These are phyloP conservation scores for Mucor lusitanicus DNA, from an alignment of 371 early-diverging fungal genomes.

Conservation along the genomic window DNA sequence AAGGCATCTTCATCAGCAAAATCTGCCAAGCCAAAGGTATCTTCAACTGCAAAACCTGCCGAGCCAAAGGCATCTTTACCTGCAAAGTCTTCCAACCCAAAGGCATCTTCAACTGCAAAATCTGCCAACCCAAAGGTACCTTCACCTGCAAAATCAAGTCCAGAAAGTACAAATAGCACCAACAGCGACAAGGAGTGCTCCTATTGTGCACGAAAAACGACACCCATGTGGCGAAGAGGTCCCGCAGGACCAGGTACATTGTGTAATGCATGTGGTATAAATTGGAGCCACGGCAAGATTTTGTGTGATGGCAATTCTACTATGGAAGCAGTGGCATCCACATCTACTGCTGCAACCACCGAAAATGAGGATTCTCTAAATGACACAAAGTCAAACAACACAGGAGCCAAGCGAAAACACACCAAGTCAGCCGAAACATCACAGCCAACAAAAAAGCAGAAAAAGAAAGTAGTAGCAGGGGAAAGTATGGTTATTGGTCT, in stretches of 20 bases:
- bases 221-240: conserved; percentile 93
- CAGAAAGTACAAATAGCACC: neutral
- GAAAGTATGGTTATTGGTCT: neutral
- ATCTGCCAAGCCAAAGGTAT: too few species aligned
- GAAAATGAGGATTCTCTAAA: conserved; percentile 16
- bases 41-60: too few species aligned
- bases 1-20: too few species aligned
- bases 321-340: neutral
- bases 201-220: conserved; percentile 80
- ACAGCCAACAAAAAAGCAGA: neutral
- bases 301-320: conserved; percentile 17
- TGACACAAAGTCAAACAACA: conserved; percentile 2
- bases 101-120: neutral
- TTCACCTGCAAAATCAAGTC: neutral
- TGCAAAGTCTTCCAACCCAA: neutral
- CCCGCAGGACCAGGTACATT: conserved; percentile 79
- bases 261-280: conserved; percentile 92
- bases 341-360: neutral
- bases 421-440: conserved; percentile 7
- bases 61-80: too few species aligned
- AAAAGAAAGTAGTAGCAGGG: conserved; percentile 8
- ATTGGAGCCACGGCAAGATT: conserved; percentile 81
- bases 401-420: conserved; percentile 17
- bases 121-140: conserved; percentile 3
- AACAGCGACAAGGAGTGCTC: conserved; percentile 53